Evolutionary conservation across 2,329 filamentous ascomycete species (phyloP).

Genomic region (Dactylellina drechsleri): DNA sequence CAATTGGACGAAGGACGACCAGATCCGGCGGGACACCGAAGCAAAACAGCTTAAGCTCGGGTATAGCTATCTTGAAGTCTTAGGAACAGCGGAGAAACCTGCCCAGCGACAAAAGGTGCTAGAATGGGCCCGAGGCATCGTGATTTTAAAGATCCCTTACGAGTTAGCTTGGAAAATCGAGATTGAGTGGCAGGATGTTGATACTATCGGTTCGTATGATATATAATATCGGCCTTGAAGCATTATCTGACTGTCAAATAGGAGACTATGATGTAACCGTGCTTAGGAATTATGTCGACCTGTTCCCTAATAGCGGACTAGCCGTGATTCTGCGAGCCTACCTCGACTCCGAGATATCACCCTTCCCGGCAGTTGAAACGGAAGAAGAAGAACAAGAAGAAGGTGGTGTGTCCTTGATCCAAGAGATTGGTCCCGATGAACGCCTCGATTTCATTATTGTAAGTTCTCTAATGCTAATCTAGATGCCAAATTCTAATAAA

Average conservation of each 20-base stretch:
- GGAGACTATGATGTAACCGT: constrained; percentile 79
- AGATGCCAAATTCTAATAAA: constrained; percentile 7
- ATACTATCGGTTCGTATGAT: constrained; percentile 67
- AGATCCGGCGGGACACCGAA: constrained; percentile 82
- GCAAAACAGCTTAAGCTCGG: constrained; percentile 86
- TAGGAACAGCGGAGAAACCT: constrained; percentile 74
- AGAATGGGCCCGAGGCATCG: constrained; percentile 87
- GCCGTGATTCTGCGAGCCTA: constrained; percentile 84
- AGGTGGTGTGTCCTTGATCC: constrained; percentile 71
- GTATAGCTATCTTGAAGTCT: constrained; percentile 78
- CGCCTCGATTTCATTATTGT: constrained; percentile 58
- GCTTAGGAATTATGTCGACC: constrained; percentile 80
- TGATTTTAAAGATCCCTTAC: constrained; percentile 92
- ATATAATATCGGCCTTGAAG: background rate
- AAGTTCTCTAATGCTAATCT: constrained; percentile 10
- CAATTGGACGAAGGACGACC: constrained; percentile 89
- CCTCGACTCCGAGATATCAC: constrained; percentile 82
- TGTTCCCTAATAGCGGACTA: constrained; percentile 86
- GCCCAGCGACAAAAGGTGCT: constrained; percentile 77
- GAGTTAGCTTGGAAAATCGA: constrained; percentile 89
- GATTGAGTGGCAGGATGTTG: constrained; percentile 86
- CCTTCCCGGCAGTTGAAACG: constrained; percentile 70
- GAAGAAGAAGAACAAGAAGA: constrained; percentile 63
- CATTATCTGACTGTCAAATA: constrained; percentile 36
- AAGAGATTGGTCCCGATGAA: constrained; percentile 65